A percentile compares a stretch with the other conserved stretches of the same genome.
Evolutionary conservation across 352 stramenopile genomes (phyloP).

Genomic region (Globisporangium spinosum): DNA sequence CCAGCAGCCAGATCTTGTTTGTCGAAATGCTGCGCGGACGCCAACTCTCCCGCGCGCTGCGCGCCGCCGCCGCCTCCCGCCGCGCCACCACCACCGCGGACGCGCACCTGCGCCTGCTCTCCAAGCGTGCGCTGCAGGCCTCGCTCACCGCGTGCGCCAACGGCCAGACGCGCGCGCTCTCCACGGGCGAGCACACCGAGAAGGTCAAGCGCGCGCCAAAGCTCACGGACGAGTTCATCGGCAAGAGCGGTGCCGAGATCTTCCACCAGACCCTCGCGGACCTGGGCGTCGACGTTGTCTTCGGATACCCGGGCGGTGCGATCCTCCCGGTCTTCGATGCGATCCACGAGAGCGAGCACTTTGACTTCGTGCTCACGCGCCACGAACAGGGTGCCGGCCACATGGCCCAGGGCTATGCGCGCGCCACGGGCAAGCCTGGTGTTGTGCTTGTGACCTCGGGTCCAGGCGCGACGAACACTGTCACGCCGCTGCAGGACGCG

Average conservation of each 20-base stretch:
- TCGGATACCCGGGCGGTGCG: conserved; percentile 92
- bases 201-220: conserved; percentile 39
- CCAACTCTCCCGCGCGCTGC: conserved; percentile 42
- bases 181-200: conserved; percentile 26
- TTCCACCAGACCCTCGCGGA: conserved; percentile 93
- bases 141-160: conserved; percentile 11
- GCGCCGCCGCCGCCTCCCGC: conserved; percentile 21
- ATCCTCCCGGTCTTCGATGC: conserved; percentile 94
- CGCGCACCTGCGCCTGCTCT: conserved; percentile 3
- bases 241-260: conserved; percentile 91
- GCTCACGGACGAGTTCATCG: conserved; percentile 85
- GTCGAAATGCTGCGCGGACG: conserved; percentile 39
- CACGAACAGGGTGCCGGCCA: conserved; percentile 83
- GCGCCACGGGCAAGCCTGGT: conserved; percentile 83
- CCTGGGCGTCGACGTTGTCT: conserved; percentile 89
- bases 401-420: conserved; percentile 85
- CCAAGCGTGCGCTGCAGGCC: conserved; percentile 13
- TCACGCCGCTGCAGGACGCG: conserved; percentile 92
- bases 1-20: conserved; percentile 26
- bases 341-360: conserved; percentile 87
- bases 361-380: conserved; percentile 78
- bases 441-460: conserved; percentile 93
- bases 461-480: conserved; percentile 92
- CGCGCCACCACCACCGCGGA: conserved; percentile 8
- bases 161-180: conserved; percentile 31